A percentile compares a stretch with the other conserved stretches of the same genome.
Conservation (phyloP, 345 rosid species). For the Ceriops decandra region DNA sequence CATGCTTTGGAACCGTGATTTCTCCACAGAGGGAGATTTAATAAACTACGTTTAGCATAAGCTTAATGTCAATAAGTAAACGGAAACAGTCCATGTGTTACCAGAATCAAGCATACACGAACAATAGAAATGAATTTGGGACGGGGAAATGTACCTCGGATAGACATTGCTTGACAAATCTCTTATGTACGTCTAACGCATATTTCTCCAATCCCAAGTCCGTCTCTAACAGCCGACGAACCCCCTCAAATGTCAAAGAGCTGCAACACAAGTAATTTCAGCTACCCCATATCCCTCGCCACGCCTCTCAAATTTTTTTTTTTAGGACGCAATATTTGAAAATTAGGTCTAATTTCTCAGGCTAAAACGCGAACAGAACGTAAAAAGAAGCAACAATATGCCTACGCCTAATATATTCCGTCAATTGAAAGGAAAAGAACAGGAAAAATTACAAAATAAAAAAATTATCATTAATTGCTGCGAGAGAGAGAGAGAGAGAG, state of each 20-base stretch:
- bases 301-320: no score
- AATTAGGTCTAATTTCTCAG: no score
- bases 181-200: conserved; percentile 76
- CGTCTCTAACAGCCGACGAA: conserved; percentile 78
- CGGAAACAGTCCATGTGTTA: no score
- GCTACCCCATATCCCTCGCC: background rate
- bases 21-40: background rate
- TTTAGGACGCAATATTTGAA: no score
- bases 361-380: no score
- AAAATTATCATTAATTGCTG: background rate
- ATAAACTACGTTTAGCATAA: background rate
- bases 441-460: background rate
- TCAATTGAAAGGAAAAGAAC: background rate
- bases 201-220: conserved; percentile 59
- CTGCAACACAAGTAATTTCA: conserved; percentile 33
- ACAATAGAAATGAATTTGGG: no score
- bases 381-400: no score
- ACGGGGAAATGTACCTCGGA: conserved; percentile 36
- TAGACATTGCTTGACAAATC: conserved; percentile 59
- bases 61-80: no score
- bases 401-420: no score
- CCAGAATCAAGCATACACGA: no score
- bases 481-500: no score
- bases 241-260: conserved; percentile 72
- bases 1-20: background rate